Conservation (phyloP, 2,329 filamentous ascomycete genomes). For the Ophiostoma sp. region DNA sequence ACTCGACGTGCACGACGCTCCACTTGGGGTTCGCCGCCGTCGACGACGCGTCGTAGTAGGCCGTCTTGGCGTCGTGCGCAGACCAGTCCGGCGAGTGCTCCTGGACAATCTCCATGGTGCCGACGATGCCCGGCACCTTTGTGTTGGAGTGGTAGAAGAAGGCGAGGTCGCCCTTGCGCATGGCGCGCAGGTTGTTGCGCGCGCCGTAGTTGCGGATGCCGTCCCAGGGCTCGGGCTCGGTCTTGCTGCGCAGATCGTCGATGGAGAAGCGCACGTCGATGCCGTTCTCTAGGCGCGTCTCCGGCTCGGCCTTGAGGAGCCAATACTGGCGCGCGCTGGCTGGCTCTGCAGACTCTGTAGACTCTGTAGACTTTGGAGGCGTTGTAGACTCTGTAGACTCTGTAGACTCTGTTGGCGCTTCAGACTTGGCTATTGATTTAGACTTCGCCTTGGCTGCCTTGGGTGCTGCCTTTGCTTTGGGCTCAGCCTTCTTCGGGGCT, state of each 20-base stretch:
- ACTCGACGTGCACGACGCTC: slow-evolving; percentile 84
- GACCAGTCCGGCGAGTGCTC: slow-evolving; percentile 75
- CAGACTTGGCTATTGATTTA: not conserved
- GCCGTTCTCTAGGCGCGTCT: slow-evolving; percentile 78
- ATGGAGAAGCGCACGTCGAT: slow-evolving; percentile 91
- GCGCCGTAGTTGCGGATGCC: slow-evolving; percentile 58
- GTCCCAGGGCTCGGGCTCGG: slow-evolving; percentile 82
- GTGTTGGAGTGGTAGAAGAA: slow-evolving; percentile 98
- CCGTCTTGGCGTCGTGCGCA: slow-evolving; percentile 63
- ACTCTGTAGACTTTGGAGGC: not conserved
- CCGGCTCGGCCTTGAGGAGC: slow-evolving; percentile 85
- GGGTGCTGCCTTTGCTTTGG: not conserved
- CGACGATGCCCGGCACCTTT: slow-evolving; percentile 81
- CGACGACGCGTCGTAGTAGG: slow-evolving; percentile 80
- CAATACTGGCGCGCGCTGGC: slow-evolving; percentile 50
- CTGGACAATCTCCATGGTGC: slow-evolving; percentile 80
- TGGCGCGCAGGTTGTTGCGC: slow-evolving; percentile 81
- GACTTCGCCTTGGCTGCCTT: not conserved
- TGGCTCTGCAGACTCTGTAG: not conserved
- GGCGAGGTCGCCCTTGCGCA: slow-evolving; percentile 85
- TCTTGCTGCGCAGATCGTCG: slow-evolving; percentile 71
- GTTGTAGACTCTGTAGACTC: not conserved
- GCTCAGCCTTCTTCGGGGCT: not conserved
- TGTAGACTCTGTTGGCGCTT: not conserved
- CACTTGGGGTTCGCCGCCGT: slow-evolving; percentile 67